phyloP scores from a whole-genome alignment of 2,329 filamentous ascomycete genomes.

The Epichloe baconii region DNA sequence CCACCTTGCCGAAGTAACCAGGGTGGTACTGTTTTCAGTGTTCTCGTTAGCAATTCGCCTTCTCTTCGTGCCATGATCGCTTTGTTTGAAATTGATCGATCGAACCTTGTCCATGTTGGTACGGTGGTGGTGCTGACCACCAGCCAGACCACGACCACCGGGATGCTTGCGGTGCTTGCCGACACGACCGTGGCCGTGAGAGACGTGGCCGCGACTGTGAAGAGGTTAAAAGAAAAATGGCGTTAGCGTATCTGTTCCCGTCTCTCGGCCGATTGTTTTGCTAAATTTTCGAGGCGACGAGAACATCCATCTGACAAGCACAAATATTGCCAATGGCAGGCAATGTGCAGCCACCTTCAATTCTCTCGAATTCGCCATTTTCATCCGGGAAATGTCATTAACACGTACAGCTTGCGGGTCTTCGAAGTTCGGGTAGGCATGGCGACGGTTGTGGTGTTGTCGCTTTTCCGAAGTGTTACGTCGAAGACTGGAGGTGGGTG shows the following conservation, averaged over 20 bases:
- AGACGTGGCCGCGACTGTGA: constrained; percentile 86
- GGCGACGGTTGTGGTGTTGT: constrained; percentile 35
- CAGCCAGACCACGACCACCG: constrained; percentile 76
- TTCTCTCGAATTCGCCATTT: not conserved
- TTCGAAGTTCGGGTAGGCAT: constrained; percentile 66
- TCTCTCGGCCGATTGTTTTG: not conserved
- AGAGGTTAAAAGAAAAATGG: not conserved
- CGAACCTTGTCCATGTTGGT: constrained; percentile 60
- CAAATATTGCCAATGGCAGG: constrained; percentile 14
- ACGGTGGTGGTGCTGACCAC: constrained; percentile 86
- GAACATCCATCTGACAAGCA: not conserved
- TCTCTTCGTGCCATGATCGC: constrained; percentile 2
- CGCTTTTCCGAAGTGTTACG: constrained; percentile 27
- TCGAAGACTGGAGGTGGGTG: constrained; percentile 22
- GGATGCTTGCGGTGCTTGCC: constrained; percentile 96
- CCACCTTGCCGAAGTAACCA: constrained; percentile 98
- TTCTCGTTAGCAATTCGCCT: constrained; percentile 14
- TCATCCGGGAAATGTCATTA: constrained; percentile 7
- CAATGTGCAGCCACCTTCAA: constrained; percentile 2
- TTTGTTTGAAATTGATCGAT: constrained; percentile 35
- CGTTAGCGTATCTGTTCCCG: not conserved
- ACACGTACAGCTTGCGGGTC: constrained; percentile 65
- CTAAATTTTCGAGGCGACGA: not conserved
- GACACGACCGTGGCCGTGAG: constrained; percentile 93
- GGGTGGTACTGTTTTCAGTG: constrained; percentile 61